phyloP scores from a whole-genome alignment of 176 grass and related monocot species.

The Hyparrhenia diplandra region DNA sequence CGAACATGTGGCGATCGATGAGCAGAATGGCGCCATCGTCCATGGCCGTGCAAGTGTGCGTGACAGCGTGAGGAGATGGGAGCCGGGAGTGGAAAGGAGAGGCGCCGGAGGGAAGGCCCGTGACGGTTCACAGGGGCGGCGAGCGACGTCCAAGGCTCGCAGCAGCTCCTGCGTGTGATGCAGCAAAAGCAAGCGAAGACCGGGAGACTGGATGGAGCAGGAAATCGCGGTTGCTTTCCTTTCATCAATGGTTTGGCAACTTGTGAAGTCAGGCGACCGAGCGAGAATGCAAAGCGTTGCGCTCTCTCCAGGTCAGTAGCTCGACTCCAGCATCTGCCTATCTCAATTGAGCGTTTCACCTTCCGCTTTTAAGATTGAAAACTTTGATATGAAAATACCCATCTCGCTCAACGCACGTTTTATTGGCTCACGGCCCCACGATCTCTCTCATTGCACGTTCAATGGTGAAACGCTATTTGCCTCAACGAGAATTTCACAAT shows the following conservation, averaged over 20 bases:
- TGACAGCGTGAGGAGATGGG: background rate
- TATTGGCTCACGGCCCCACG: too few species aligned
- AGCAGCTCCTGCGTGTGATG: background rate
- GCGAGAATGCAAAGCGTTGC: too few species aligned
- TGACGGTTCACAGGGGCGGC: conserved; percentile 42
- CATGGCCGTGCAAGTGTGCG: background rate
- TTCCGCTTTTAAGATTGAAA: too few species aligned
- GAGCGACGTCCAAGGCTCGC: background rate
- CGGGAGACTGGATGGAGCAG: background rate
- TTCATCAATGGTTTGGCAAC: background rate
- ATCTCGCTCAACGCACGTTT: too few species aligned
- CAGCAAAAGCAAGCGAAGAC: background rate
- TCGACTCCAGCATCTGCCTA: too few species aligned
- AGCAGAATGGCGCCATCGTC: background rate
- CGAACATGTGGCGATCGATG: background rate
- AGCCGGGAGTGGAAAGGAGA: conserved; percentile 23
- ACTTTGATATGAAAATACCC: too few species aligned
- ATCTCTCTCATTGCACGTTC: too few species aligned
- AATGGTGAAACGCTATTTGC: too few species aligned
- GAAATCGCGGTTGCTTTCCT: background rate
- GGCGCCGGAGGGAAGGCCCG: conserved; percentile 1
- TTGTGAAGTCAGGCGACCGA: background rate
- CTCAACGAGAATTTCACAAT: too few species aligned
- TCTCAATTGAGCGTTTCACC: too few species aligned
- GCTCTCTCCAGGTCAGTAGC: too few species aligned